Evolutionary conservation across 1,284 basidiomycete genomes (phyloP).

Genomic region (Cystobasidium slooffiae): DNA sequence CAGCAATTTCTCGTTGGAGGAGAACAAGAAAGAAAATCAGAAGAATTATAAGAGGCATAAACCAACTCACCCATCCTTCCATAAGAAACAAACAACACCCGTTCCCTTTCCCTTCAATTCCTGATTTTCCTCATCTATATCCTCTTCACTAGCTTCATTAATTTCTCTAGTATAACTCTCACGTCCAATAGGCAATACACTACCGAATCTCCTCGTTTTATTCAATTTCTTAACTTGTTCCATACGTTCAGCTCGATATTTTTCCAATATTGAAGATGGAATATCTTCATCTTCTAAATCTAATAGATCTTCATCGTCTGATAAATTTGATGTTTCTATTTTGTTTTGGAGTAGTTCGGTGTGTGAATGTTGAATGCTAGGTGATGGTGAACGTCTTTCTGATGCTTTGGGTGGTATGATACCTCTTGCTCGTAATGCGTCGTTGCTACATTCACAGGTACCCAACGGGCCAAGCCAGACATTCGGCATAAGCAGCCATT

Average conservation of each 20-base stretch:
- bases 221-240: slow-evolving; percentile 68
- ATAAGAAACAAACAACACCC: slow-evolving; percentile 83
- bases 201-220: slow-evolving; percentile 75
- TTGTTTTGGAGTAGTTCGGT: slow-evolving; percentile 51
- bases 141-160: slow-evolving; percentile 82
- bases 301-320: slow-evolving; percentile 68
- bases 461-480: neutral
- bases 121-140: slow-evolving; percentile 69
- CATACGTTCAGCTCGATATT: slow-evolving; percentile 70
- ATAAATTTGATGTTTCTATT: slow-evolving; percentile 45
- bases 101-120: slow-evolving; percentile 65
- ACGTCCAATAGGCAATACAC: slow-evolving; percentile 83
- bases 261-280: slow-evolving; percentile 65
- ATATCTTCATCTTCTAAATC: slow-evolving; percentile 75
- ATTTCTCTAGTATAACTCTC: slow-evolving; percentile 95
- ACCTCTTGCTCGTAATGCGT: slow-evolving; percentile 85
- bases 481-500: no score
- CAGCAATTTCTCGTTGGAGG: neutral
- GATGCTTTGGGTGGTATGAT: slow-evolving; percentile 77
- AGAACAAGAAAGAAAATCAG: neutral
- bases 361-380: slow-evolving; percentile 48
- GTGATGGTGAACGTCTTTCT: slow-evolving; percentile 47
- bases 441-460: slow-evolving; percentile 67
- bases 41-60: neutral
- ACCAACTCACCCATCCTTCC: slow-evolving; percentile 76